Percentiles rank a stretch among this genome's conserved stretches.
These are phyloP conservation scores for Hypoxylon crocopeplum DNA, from an alignment of 495 filamentous ascomycete species.

Conservation along the genomic window DNA sequence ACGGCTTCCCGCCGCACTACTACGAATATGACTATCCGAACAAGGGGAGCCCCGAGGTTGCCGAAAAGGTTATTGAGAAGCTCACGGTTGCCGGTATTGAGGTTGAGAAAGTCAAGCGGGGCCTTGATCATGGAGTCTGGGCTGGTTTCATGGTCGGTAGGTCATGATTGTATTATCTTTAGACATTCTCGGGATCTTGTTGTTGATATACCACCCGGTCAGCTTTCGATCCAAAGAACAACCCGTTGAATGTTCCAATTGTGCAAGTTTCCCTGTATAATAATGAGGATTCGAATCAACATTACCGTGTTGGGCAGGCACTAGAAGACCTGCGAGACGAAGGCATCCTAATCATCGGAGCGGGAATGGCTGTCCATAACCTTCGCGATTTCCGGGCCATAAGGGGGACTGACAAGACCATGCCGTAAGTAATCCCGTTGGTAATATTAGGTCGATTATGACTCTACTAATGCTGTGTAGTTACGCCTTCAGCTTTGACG, in stretches of 20 bases:
- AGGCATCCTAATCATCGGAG: constrained; percentile 69
- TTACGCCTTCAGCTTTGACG: constrained; percentile 68
- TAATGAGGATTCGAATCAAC: constrained; percentile 65
- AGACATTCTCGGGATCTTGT: constrained; percentile 13
- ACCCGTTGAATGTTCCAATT: constrained; percentile 3
- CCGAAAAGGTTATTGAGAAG: constrained; percentile 60
- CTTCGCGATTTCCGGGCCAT: constrained; percentile 61
- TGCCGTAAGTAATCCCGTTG: constrained; percentile 43
- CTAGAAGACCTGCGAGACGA: constrained; percentile 66
- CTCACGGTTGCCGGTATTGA: constrained; percentile 63
- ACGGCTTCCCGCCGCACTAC: constrained; percentile 65
- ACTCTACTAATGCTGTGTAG: background rate
- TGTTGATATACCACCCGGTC: background rate
- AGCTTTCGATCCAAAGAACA: constrained; percentile 50
- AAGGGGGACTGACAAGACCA: constrained; percentile 44
- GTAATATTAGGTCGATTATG: background rate
- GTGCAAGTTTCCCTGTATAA: constrained; percentile 74
- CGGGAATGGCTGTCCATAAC: constrained; percentile 78
- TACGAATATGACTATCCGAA: constrained; percentile 67
- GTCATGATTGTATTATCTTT: background rate
- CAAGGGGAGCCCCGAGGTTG: constrained; percentile 65
- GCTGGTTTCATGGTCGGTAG: constrained; percentile 59
- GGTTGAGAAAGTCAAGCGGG: constrained; percentile 63
- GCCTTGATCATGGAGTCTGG: constrained; percentile 77
- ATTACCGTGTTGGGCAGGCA: constrained; percentile 69